Evolutionary conservation across 495 filamentous ascomycete species (phyloP).

Genomic region (Jackrogersella minutella): DNA sequence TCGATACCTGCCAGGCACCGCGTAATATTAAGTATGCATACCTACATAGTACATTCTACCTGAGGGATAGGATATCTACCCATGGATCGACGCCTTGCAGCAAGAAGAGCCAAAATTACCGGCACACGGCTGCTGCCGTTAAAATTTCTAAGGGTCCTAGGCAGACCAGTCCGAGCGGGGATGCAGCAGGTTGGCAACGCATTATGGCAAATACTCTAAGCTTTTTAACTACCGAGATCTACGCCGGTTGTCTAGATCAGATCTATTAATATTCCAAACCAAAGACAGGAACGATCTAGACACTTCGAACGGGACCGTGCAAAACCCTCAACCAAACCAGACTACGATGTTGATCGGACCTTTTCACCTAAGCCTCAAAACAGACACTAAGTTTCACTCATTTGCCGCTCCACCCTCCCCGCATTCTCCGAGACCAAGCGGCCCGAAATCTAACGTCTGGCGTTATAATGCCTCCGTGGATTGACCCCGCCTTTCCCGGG

Average conservation of each 20-base stretch:
- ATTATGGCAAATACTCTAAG: not conserved
- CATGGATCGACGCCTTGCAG: conserved; percentile 1
- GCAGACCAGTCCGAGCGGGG: not conserved
- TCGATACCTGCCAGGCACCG: conserved; percentile 2
- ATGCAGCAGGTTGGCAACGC: not conserved
- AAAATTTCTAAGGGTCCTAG: not conserved
- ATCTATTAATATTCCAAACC: not conserved
- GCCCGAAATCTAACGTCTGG: conserved; percentile 21
- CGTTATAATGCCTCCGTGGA: conserved; percentile 1
- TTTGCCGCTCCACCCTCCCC: conserved; percentile 16
- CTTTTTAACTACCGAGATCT: not conserved
- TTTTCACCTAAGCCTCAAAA: not conserved
- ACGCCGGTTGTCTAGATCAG: conserved; percentile 1
- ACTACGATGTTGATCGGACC: not conserved
- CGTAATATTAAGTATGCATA: not conserved
- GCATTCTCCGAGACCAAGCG: conserved; percentile 12
- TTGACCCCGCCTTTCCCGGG: conserved; percentile 18
- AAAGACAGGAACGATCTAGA: not conserved
- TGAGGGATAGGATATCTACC: not conserved
- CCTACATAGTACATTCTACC: not conserved
- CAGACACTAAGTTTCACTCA: not conserved
- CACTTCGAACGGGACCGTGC: not conserved
- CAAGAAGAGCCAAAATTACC: not conserved
- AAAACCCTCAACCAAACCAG: not conserved
- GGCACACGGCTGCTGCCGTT: not conserved